A percentile compares a stretch with the other conserved stretches of the same genome.
phyloP scores from a whole-genome alignment of 169 alveolate species.

The Eimeria acervulina region DNA sequence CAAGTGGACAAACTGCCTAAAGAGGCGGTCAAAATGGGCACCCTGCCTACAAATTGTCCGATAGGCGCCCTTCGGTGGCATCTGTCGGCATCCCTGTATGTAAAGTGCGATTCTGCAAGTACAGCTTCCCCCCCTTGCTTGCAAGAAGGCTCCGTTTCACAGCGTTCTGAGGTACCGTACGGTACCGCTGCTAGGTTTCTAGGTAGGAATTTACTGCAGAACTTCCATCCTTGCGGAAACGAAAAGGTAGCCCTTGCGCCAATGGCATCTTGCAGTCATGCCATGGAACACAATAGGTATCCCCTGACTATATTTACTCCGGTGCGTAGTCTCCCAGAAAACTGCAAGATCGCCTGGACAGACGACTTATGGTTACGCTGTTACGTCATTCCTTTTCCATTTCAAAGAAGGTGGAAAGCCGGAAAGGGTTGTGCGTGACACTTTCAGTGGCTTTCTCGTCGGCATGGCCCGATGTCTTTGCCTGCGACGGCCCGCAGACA shows the following conservation, averaged over 20 bases:
- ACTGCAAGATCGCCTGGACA: constrained; percentile 7
- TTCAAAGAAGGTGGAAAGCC: constrained; percentile 64
- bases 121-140: neutral
- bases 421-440: constrained; percentile 68
- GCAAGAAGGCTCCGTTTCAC: neutral
- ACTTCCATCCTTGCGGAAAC: neutral
- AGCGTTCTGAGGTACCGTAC: neutral
- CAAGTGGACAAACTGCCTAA: neutral
- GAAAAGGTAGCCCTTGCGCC: neutral
- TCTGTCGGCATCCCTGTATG: constrained; percentile 6
- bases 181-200: neutral
- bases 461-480: constrained; percentile 26
- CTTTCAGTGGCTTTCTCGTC: constrained; percentile 47
- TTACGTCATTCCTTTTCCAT: constrained; percentile 66
- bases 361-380: neutral
- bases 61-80: neutral
- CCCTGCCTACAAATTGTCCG: neutral
- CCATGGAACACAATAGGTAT: neutral
- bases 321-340: neutral
- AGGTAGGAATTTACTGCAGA: neutral
- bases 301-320: neutral
- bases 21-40: neutral
- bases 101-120: neutral
- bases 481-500: constrained; percentile 39
- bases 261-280: constrained; percentile 24